Base-by-base conservation (phyloP, 2,329 filamentous ascomycete species). In the Myriosclerotinia scirpicola region DNA sequence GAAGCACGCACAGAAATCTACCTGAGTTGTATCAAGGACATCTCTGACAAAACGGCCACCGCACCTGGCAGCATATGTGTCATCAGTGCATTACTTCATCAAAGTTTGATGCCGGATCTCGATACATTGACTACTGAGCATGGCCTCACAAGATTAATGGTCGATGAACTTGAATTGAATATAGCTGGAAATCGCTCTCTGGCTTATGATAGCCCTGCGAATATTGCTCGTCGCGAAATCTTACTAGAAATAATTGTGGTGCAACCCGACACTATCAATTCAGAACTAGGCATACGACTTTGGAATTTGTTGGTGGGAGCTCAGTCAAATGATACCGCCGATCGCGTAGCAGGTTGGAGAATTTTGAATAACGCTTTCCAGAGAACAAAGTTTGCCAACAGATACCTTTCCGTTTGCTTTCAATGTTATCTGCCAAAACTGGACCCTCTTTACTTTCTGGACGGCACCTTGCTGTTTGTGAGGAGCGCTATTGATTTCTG, bases 271-370 rank as follows among this genome's bases (percentile, higher is more conserved):
- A 84, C 85, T 0, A 84, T 96, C 56, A 83, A 85, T 0, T 74
- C 81, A 3, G 84, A 89, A 1, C 80, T 91, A 5, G 87, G 89
- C 20, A 79, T 81, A 53, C 81, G 80, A 15, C 81, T 96, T 1
- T 96, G 92, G 91, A 81, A 89, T 66, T 80, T 89, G 50, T 81
- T 95, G 36, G 86, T 96, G 58, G 90, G 92, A 15, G 80, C 83
- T 5, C 78, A 82, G 50, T 86, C 87, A 4, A 78, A 87, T 5
- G 85, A 84, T 34, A 78, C 82, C 4, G 82, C 84, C 11, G 87
- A 91, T 68, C 83, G 90, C 65, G 83, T 85, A 67, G 79, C 82
- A 17, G 89, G 88, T 0, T 96, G 93, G 93, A 80, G 84, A 36
- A 84, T 89, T 66, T 77, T 94, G 62, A 83, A 85, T 75, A 71